Percentiles rank a stretch among this genome's conserved stretches.
These are phyloP conservation scores for Luffa aegyptiaca DNA, from an alignment of 306 rosid species.

Conservation along the genomic window DNA sequence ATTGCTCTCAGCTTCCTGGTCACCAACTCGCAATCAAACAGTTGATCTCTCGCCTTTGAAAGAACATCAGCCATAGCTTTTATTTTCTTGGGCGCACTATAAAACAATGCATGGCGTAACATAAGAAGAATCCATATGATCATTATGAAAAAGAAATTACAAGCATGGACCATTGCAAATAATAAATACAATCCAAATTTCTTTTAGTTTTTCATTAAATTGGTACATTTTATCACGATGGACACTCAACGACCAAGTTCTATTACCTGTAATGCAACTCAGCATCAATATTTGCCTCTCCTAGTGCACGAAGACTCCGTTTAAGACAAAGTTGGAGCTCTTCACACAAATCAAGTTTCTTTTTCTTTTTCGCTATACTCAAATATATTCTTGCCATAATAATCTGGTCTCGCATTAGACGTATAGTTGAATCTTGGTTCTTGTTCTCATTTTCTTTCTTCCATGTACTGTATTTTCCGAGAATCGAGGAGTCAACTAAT, in stretches of 20 bases:
- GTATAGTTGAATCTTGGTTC: conserved; percentile 59
- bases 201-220: not conserved
- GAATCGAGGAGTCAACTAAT: conserved; percentile 64
- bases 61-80: conserved; percentile 71
- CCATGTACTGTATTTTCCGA: conserved; percentile 90
- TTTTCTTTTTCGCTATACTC: conserved; percentile 70
- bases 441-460: conserved; percentile 80
- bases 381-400: conserved; percentile 85
- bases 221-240: not conserved
- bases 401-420: conserved; percentile 84
- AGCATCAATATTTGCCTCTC: conserved; percentile 61
- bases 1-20: conserved; percentile 83
- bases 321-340: conserved; percentile 46
- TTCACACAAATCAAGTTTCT: conserved; percentile 35
- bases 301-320: conserved; percentile 63
- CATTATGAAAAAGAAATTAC: not conserved
- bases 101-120: conserved; percentile 12
- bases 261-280: conserved; percentile 62
- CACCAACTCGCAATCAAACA: conserved; percentile 79
- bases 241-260: not conserved
- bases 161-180: conserved; percentile 13
- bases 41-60: conserved; percentile 62
- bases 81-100: conserved; percentile 55
- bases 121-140: not conserved
- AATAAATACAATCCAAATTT: not conserved